Evolutionary conservation across 352 stramenopile genomes (phyloP), one percentile per base, ranked within the genome.

Genomic region (Pythium phragmitis): DNA sequence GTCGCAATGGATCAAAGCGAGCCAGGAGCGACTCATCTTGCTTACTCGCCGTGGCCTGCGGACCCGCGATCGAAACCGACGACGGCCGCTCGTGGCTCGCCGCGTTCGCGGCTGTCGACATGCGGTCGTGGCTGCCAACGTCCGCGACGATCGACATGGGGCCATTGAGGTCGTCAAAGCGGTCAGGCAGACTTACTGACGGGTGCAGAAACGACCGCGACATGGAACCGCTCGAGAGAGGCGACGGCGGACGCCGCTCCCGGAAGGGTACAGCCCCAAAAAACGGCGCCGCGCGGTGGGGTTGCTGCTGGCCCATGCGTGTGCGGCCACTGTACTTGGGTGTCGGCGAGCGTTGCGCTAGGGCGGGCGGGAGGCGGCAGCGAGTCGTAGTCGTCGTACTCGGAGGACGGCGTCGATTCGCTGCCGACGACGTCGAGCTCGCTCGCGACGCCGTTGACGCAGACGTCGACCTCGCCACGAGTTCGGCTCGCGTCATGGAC

Each of bases 171-270:
- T 51, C 46, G 8, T 48, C 51, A 4, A 26, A 7, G 8, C 8
- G 7, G 12, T 48, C 39, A 3, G 51, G 36, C 12, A 45, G 23
- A 37, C 33, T 43, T 12, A 58, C 34, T 6, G 51, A 58, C 36
- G 79, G 79, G 42, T 88, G 65, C 30, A 88, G 51, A 46, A 85
- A 88, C 30, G 79, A 88, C 2, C 68, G 49, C 49, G 34, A 43
- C 17, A 57, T 21, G 7, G 49, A n/a, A 23, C 49, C 49, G 49
- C 28, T 45, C 49, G 49, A 57, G 8, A 23, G 49, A 12, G 49
- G 34, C 30, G 28, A 43, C 30, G 49, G 28, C 16, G 49, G 49
- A 3, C 26, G n/a, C 5, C 17, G n/a, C 11, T 13, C 34, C 7
- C 28, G 51, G 34, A 47, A 48, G 2, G 51, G 51, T 36, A 43